Conservation (phyloP, 2,329 filamentous ascomycete species). For the Xylariaceae sp. region DNA sequence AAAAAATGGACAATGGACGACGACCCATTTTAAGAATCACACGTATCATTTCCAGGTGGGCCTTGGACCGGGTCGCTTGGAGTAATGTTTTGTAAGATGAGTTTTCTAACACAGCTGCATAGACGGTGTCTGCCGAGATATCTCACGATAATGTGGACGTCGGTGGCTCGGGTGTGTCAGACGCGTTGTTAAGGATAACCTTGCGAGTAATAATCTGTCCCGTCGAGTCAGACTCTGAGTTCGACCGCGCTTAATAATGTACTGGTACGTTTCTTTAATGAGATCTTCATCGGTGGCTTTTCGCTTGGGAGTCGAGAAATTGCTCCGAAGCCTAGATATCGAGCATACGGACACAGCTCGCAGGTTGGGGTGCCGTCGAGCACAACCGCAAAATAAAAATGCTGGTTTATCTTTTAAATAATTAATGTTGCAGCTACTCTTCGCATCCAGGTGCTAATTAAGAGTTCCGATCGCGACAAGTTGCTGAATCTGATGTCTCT, state of each 20-base stretch:
- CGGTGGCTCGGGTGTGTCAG: conserved; percentile 6
- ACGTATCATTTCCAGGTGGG: not conserved
- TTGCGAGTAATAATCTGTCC: conserved; percentile 8
- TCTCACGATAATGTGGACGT: conserved; percentile 3
- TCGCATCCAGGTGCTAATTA: too few species aligned
- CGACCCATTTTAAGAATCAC: conserved; percentile 34
- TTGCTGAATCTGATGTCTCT: too few species aligned
- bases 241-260: not conserved
- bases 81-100: not conserved
- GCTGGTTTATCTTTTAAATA: too few species aligned
- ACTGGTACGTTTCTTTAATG: not conserved
- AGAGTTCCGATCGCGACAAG: too few species aligned
- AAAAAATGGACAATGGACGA: conserved; percentile 47
- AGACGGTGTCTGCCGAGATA: not conserved
- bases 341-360: too few species aligned
- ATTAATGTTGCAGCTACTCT: too few species aligned
- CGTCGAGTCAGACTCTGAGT: not conserved
- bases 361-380: too few species aligned
- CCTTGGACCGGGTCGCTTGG: not conserved
- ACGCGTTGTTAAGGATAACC: conserved; percentile 18
- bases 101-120: too few species aligned
- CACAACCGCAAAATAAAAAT: too few species aligned
- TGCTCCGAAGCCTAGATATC: not conserved
- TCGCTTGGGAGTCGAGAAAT: not conserved
- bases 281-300: not conserved